Base-by-base conservation (phyloP, 305 asterid species). In the Striga hermonthica region DNA sequence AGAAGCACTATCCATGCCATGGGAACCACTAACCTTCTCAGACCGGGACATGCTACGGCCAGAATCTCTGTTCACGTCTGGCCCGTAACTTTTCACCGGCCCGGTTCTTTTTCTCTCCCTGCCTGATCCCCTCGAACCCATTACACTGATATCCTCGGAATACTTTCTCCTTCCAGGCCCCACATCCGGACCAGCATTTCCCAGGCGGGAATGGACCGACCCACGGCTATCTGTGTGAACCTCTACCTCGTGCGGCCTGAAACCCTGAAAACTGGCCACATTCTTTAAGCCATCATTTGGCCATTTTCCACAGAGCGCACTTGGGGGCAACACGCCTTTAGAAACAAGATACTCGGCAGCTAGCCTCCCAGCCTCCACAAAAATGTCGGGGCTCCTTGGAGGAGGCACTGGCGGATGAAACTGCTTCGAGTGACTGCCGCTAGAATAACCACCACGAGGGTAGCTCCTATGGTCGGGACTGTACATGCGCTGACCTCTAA, bases 361-460 rank as follows among this genome's bases (percentile, higher is more conserved):
- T 73, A 93, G 74, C 74, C 74, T 86, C 59, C 99, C 99, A 50
- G 99, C 99, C 76, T 93, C 99, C 77, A 88, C 67, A 63, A 93
- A 86, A 76, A 93, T 38, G 65, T 85, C 91, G 7, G 83, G 57
- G 66, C 68, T 82, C 39, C 73, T 75, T 0, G 74, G 87, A 11
- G 86, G 84, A 14, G 79, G 78, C 37, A 37, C 76, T 10, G 83
- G 76, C 39, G 76, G 76, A 60, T 77, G 88, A 74, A 82, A 82
- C 57, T 81, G 92, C 80, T 77, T 90, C 8, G 85, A 68, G 53
- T 80, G 95, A 54, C 90, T 86, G 10, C 87, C 86, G 40, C 78
- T 82, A 60, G 86, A 88, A 73, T 74, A 83, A 67, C 83, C 86
- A 64, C 87, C 86, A 12, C 92, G 91, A 35, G 66, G 76, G 64